A percentile compares a stretch with the other conserved stretches of the same genome.
Conservation (phyloP, 2,329 filamentous ascomycete genomes). For the Scedosporium minutisporum region DNA sequence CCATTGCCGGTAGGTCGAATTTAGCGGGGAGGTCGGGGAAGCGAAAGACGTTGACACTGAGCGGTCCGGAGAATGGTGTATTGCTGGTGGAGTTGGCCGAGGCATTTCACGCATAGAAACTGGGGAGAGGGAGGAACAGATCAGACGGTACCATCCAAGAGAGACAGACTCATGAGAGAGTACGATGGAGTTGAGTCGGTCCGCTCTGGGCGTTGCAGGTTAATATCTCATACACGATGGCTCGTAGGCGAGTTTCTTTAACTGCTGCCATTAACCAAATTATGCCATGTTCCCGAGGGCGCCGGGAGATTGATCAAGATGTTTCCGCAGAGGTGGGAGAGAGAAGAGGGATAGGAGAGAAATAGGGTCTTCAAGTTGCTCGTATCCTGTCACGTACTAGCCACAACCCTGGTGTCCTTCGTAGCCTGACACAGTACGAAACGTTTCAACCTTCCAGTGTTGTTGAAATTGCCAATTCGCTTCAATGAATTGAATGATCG, state of each 20-base stretch:
- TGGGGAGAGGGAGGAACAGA: neutral
- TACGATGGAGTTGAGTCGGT: neutral
- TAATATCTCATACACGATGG: neutral
- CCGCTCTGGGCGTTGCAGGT: neutral
- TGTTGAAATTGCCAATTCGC: too few relatives aligned
- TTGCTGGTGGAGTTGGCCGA: neutral
- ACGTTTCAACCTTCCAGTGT: too few relatives aligned
- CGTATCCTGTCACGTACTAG: too few relatives aligned
- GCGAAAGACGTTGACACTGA: neutral
- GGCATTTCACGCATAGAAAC: neutral
- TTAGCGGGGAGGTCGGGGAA: too few relatives aligned
- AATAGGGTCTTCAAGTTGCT: neutral
- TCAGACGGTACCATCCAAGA: too few relatives aligned
- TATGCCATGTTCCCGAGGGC: neutral
- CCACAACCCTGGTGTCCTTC: too few relatives aligned
- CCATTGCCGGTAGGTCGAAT: too few relatives aligned
- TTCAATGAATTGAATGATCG: too few relatives aligned
- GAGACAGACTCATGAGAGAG: neutral
- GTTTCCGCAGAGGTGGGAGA: neutral
- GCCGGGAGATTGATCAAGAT: neutral
- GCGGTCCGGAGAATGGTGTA: neutral
- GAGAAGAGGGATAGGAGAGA: neutral
- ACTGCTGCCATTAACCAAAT: neutral
- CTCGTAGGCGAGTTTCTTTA: neutral
- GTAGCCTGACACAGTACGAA: too few relatives aligned